Evolutionary conservation across 1,284 basidiomycete species (phyloP).

Genomic region (Hemileia vastatrix): DNA sequence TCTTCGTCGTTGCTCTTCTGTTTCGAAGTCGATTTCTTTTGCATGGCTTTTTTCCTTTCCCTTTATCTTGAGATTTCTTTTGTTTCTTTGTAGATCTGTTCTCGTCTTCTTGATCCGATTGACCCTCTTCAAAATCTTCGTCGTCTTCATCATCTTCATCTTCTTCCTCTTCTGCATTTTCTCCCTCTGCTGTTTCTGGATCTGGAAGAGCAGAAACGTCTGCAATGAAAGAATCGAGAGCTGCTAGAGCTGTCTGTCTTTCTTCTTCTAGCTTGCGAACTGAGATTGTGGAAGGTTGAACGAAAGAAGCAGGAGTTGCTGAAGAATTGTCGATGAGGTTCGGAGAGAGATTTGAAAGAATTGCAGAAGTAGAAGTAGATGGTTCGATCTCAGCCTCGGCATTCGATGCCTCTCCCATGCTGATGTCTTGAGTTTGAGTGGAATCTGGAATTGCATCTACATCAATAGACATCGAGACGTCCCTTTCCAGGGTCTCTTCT

Average conservation of each 20-base stretch:
- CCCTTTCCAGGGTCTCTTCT: background rate
- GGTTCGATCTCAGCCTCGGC: background rate
- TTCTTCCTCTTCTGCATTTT: no score
- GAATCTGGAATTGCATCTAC: background rate
- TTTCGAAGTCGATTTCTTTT: background rate
- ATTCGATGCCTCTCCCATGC: background rate
- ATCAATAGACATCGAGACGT: background rate
- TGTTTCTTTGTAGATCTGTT: conserved; percentile 11
- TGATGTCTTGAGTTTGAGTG: background rate
- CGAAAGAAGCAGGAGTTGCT: background rate
- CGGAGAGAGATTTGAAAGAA: background rate
- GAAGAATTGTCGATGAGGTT: background rate
- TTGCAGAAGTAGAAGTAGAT: background rate
- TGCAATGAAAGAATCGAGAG: background rate
- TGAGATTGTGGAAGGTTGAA: background rate
- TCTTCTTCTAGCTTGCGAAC: background rate
- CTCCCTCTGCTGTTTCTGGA: conserved; percentile 3
- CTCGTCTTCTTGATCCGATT: background rate
- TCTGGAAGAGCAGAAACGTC: background rate
- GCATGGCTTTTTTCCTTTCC: conserved; percentile 11
- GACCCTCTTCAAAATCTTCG: conserved; percentile 28
- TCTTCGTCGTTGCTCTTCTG: conserved; percentile 26
- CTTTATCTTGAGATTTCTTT: background rate
- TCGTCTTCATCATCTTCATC: conserved; percentile 25
- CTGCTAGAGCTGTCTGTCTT: background rate